Conservation (phyloP, 2,329 filamentous ascomycete genomes). For the Sphaerostilbella broomeana region DNA sequence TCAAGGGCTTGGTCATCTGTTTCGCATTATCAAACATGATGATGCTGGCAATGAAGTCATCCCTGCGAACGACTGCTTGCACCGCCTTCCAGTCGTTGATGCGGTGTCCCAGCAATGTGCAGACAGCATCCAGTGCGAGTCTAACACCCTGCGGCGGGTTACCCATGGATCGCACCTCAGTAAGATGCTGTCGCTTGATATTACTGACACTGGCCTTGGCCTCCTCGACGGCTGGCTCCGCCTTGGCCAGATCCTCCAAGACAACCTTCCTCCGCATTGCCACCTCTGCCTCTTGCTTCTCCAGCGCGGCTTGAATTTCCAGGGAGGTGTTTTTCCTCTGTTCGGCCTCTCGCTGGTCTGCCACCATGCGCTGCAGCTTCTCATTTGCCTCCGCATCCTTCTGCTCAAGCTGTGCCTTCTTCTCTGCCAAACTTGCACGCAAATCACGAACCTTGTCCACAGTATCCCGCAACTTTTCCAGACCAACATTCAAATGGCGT, state of each 20-base stretch:
- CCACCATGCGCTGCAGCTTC: constrained; percentile 94
- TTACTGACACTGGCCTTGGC: constrained; percentile 95
- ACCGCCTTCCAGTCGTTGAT: constrained; percentile 88
- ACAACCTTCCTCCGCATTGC: constrained; percentile 78
- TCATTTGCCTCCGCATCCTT: constrained; percentile 96
- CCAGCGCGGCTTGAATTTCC: constrained; percentile 79
- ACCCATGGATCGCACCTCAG: constrained; percentile 94
- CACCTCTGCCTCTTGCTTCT: constrained; percentile 85
- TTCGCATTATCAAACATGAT: constrained; percentile 94
- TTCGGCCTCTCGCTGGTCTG: constrained; percentile 90
- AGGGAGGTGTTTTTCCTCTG: constrained; percentile 81
- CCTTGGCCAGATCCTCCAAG: constrained; percentile 76
- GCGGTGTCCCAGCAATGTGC: constrained; percentile 86
- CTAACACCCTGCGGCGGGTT: constrained; percentile 87
- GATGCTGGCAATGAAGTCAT: constrained; percentile 97
- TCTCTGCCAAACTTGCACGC: constrained; percentile 82
- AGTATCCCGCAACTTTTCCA: constrained; percentile 94
- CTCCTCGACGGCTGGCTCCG: constrained; percentile 87
- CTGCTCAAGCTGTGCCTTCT: constrained; percentile 85
- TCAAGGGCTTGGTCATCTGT: constrained; percentile 80
- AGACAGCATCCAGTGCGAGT: constrained; percentile 91
- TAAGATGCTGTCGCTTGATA: constrained; percentile 95
- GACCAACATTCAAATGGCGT: constrained; percentile 92
- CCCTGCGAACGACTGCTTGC: constrained; percentile 77
- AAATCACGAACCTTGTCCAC: constrained; percentile 95